Evolutionary conservation across 768 basidiomycete genomes (phyloP).

Genomic region (Calocybe cyanea): DNA sequence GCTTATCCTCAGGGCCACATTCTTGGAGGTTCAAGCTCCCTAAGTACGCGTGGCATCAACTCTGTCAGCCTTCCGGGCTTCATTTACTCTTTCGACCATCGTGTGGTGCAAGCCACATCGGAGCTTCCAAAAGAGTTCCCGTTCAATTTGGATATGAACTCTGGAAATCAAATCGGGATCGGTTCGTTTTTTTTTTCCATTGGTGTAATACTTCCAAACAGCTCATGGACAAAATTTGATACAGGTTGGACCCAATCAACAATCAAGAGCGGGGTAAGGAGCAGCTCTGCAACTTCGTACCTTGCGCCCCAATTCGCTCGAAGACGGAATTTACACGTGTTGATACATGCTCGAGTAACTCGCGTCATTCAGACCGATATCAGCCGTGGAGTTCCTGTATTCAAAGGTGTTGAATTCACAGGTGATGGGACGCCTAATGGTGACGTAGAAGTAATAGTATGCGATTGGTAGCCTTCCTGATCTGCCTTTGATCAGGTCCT

Average conservation of each 20-base stretch:
- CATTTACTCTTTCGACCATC: slow-evolving; percentile 20
- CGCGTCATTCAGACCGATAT: slow-evolving; percentile 19
- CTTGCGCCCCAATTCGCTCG: slow-evolving; percentile 19
- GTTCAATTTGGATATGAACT: slow-evolving; percentile 23
- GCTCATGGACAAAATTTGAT: neutral
- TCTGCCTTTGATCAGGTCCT: neutral
- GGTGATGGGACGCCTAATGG: slow-evolving; percentile 4
- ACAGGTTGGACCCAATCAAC: slow-evolving; percentile 24
- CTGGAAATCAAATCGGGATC: slow-evolving; percentile 21
- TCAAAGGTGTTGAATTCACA: slow-evolving; percentile 22
- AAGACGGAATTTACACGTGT: slow-evolving; percentile 27
- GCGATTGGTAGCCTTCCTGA: neutral
- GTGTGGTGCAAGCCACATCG: slow-evolving; percentile 24
- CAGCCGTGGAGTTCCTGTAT: slow-evolving; percentile 13
- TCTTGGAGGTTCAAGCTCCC: slow-evolving; percentile 17
- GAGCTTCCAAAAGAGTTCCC: slow-evolving; percentile 21
- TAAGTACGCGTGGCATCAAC: slow-evolving; percentile 21
- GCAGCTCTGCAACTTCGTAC: slow-evolving; percentile 28
- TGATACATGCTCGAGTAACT: slow-evolving; percentile 26
- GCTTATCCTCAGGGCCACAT: slow-evolving; percentile 17
- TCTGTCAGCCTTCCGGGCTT: slow-evolving; percentile 27
- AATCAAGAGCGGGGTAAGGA: slow-evolving; percentile 21
- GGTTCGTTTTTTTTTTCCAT: slow-evolving; percentile 11
- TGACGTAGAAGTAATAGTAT: neutral
- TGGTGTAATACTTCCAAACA: neutral